Base-by-base conservation (phyloP, 2,329 filamentous ascomycete species). In the Verticillium longisporum region DNA sequence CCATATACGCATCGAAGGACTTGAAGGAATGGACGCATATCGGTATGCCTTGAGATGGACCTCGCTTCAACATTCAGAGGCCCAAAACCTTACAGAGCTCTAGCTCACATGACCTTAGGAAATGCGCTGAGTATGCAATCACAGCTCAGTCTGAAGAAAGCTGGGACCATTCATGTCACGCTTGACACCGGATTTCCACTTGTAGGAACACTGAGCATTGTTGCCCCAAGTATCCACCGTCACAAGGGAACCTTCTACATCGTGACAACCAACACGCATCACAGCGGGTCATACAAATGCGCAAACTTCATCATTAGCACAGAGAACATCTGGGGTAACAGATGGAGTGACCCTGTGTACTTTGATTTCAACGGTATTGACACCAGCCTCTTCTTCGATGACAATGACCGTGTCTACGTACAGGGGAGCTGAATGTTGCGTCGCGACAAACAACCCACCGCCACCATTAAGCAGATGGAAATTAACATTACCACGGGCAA, bases 311-410 rank as follows among this genome's bases (percentile, higher is more conserved):
- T 68, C 38, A 50, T 71, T 2, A 60, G 57, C 2, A 66, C 66
- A 3, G 59, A 57, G 1, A 64, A 72, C 59, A 70, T 68, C 3
- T 70, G 65, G 64, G 34, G 62, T 6, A 64, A 61, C 4, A 34
- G 61, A 5, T 72, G 69, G 69, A 69, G 66, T 21, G 66, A 71
- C 14, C 69, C 76, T 0, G 66, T 77, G 3, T 67, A 67, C 36
- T 77, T 77, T 57, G 67, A 71, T 1, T 75, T 77, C 33, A 62
- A 72, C 18, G 77, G 75, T 4, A 80, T 82, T 7, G 80, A 81
- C 59, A 74, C 77, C 0, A 77, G 81, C 68, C 70, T 83, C n/a
- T 77, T 81, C 50, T 80, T 77, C 55, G 74, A 79, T 50, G 65
- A 69, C 6, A 70, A 76, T 61, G 72, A 70, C 3, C 68, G 66